Conservation (phyloP, 2,329 filamentous ascomycete species). For the Trichoderma endophyticum region DNA sequence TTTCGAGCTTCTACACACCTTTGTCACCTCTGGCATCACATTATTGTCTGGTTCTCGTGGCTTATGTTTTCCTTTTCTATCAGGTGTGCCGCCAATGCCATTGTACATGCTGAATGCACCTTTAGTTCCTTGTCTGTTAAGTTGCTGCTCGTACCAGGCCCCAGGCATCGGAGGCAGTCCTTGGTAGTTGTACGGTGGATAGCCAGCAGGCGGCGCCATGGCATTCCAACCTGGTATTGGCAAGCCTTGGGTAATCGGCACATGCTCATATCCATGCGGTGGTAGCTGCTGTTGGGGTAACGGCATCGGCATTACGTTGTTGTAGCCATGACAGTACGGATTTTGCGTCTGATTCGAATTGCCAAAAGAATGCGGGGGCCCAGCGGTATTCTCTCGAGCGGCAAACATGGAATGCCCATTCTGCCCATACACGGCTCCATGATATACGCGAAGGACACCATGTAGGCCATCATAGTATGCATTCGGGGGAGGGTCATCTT, state of each 20-base stretch:
- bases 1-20: background rate
- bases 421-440: slow-evolving; percentile 53
- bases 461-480: slow-evolving; percentile 55
- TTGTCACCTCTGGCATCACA: slow-evolving; percentile 9
- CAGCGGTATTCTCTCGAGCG: slow-evolving; percentile 35
- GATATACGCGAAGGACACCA: slow-evolving; percentile 55
- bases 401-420: slow-evolving; percentile 46
- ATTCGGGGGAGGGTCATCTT: slow-evolving; percentile 55
- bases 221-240: slow-evolving; percentile 24
- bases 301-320: slow-evolving; percentile 22
- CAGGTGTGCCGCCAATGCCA: background rate
- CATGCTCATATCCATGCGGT: slow-evolving; percentile 25
- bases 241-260: slow-evolving; percentile 33
- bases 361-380: slow-evolving; percentile 39
- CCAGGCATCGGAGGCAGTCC: background rate
- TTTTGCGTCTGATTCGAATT: slow-evolving; percentile 44
- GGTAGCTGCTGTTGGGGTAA: background rate
- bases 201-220: slow-evolving; percentile 24
- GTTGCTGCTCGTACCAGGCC: background rate
- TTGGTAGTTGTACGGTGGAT: slow-evolving; percentile 9
- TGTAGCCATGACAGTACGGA: slow-evolving; percentile 42
- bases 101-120: slow-evolving; percentile 3
- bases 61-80: background rate
- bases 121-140: slow-evolving; percentile 15
- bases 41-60: slow-evolving; percentile 19